phyloP scores from a whole-genome alignment of 2,329 filamentous ascomycete species.

The Penicillium sp. region DNA sequence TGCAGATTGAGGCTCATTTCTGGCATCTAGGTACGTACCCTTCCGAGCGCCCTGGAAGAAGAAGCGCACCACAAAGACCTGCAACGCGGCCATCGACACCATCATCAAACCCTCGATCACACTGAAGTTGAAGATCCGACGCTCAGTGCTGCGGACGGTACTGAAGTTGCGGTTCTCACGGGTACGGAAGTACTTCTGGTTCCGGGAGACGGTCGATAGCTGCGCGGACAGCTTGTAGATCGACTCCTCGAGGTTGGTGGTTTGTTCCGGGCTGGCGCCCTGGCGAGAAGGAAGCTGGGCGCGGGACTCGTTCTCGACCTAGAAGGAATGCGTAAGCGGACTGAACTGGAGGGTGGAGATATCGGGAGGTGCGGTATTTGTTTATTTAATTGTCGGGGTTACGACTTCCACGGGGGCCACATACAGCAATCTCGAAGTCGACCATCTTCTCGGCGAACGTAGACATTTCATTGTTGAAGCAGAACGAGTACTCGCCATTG shows the following conservation, averaged over 20 bases:
- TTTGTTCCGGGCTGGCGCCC: constrained; percentile 86
- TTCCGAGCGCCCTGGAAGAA: constrained; percentile 92
- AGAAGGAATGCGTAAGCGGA: background rate
- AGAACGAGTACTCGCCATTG: constrained; percentile 89
- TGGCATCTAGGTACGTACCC: constrained; percentile 51
- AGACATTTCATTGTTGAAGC: constrained; percentile 98
- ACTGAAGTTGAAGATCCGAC: constrained; percentile 95
- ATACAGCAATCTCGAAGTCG: constrained; percentile 93
- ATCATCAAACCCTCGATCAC: constrained; percentile 91
- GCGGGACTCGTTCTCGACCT: constrained; percentile 90
- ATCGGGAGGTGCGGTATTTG: background rate
- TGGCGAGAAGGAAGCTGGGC: constrained; percentile 85
- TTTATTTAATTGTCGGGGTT: background rate
- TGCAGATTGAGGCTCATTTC: background rate
- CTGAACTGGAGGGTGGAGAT: background rate
- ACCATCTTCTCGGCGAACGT: constrained; percentile 97
- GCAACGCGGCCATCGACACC: constrained; percentile 90
- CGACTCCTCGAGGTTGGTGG: constrained; percentile 84
- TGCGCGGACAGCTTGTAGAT: constrained; percentile 94
- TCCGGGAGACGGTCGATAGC: constrained; percentile 89
- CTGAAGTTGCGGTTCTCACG: constrained; percentile 99
- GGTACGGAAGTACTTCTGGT: constrained; percentile 99
- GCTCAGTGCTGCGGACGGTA: constrained; percentile 94
- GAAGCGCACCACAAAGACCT: constrained; percentile 97
- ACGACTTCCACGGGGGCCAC: constrained; percentile 36